Percentiles rank a stretch among this genome's conserved stretches.
These are phyloP conservation scores for Priceomyces fermenticarens DNA, from an alignment of 805 yeast genomes.

Conservation along the genomic window DNA sequence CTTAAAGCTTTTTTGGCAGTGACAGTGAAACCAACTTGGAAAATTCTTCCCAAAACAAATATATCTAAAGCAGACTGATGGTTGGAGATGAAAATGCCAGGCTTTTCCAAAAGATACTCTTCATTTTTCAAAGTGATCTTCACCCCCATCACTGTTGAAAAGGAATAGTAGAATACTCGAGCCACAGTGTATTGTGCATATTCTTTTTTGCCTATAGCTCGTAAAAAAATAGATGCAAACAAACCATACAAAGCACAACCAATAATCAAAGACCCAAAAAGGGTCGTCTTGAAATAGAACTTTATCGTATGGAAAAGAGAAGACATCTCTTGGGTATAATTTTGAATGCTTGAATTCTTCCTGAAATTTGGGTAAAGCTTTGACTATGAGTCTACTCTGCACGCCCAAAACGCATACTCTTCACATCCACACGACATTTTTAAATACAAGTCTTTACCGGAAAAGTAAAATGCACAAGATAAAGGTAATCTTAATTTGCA, in stretches of 20 bases:
- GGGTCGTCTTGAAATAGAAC: slow-evolving; percentile 53
- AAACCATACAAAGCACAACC: slow-evolving; percentile 75
- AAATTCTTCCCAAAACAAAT: slow-evolving; percentile 72
- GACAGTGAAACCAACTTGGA: slow-evolving; percentile 86
- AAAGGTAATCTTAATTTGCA: no score
- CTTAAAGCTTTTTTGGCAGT: slow-evolving; percentile 87
- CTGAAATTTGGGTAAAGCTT: no score
- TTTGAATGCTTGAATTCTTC: no score
- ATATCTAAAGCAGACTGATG: slow-evolving; percentile 92
- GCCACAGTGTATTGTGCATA: slow-evolving; percentile 91
- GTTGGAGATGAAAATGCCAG: slow-evolving; percentile 80
- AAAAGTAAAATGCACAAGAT: no score
- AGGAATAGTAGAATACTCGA: slow-evolving; percentile 64
- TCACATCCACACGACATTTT: no score
- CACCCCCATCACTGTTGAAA: slow-evolving; percentile 65
- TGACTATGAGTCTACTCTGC: no score
- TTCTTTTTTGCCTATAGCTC: slow-evolving; percentile 69
- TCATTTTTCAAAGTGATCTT: slow-evolving; percentile 68
- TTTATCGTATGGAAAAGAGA: slow-evolving; percentile 23
- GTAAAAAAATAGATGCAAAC: slow-evolving; percentile 63
- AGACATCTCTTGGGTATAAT: slow-evolving; percentile 1
- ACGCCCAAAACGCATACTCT: no score
- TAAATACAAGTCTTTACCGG: no score
- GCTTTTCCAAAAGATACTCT: slow-evolving; percentile 51
- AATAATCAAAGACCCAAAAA: slow-evolving; percentile 52